Percentiles rank a stretch among this genome's conserved stretches.
Conservation (phyloP, 192 early-diverging fungal species). For the Pilaira anomala region DNA sequence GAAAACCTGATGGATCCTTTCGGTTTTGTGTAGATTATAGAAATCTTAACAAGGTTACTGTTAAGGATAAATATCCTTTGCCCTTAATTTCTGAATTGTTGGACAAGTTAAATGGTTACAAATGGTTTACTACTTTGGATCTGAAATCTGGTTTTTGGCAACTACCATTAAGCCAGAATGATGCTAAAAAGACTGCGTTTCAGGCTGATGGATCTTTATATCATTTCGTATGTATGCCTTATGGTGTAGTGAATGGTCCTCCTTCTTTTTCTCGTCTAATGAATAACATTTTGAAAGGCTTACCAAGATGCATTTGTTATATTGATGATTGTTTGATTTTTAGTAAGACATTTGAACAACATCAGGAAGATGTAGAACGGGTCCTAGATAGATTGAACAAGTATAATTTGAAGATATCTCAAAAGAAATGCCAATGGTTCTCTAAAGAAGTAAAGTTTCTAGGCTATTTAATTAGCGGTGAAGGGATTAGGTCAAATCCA, state of each 20-base stretch:
- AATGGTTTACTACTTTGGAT: no score
- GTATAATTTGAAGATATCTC: no score
- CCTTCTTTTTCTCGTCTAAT: background rate
- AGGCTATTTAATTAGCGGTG: no score
- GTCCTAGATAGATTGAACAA: constrained; percentile 4
- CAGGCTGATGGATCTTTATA: constrained; percentile 3
- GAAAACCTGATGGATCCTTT: no score
- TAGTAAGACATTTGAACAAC: constrained; percentile 19
- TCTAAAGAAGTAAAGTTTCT: no score
- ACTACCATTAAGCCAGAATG: constrained; percentile 28
- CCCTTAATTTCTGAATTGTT: no score
- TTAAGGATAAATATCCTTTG: no score
- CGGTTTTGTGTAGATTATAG: no score
- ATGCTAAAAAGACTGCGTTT: constrained; percentile 40
- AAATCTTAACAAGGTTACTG: no score
- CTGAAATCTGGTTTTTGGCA: constrained; percentile 40
- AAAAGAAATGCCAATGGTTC: no score
- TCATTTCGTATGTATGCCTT: constrained; percentile 11
- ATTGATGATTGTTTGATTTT: constrained; percentile 42
- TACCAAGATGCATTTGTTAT: constrained; percentile 27
- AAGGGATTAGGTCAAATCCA: no score
- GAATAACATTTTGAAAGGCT: background rate
- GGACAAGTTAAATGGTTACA: no score
- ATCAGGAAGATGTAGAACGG: constrained; percentile 12
- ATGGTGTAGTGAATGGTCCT: constrained; percentile 18